Evolutionary conservation across 768 basidiomycete species (phyloP).

Genomic region (Hypholoma fasciculare): DNA sequence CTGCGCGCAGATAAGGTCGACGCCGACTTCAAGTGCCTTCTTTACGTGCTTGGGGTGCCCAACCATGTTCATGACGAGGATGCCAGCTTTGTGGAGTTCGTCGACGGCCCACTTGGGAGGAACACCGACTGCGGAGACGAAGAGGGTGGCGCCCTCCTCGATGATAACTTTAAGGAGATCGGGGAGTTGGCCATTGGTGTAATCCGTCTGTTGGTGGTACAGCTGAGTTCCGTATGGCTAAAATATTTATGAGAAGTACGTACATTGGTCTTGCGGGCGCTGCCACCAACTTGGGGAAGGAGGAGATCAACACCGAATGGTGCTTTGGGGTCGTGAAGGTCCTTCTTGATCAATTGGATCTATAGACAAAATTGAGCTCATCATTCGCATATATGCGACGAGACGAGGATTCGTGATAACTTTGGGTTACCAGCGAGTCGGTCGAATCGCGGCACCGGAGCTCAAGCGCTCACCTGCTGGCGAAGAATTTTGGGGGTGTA

Average conservation of each 20-base stretch:
- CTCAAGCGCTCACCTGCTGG: slow-evolving; percentile 56
- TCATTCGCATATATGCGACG: too few relatives aligned
- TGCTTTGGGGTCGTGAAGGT: slow-evolving; percentile 69
- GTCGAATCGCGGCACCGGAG: too few relatives aligned
- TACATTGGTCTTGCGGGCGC: slow-evolving; percentile 90
- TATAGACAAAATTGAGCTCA: slow-evolving; percentile 23
- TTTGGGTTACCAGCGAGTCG: too few relatives aligned
- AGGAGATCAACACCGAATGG: slow-evolving; percentile 94
- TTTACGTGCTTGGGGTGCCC: slow-evolving; percentile 91
- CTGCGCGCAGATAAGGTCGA: slow-evolving; percentile 93
- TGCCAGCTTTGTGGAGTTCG: slow-evolving; percentile 79
- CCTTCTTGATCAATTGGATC: slow-evolving; percentile 74
- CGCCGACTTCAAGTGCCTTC: slow-evolving; percentile 81
- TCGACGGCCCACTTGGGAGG: slow-evolving; percentile 83
- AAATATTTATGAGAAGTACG: slow-evolving; percentile 11
- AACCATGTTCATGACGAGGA: slow-evolving; percentile 93
- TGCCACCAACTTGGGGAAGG: slow-evolving; percentile 84
- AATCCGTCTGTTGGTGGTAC: slow-evolving; percentile 60
- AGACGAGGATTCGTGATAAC: too few relatives aligned
- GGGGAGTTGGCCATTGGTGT: slow-evolving; percentile 83
- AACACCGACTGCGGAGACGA: slow-evolving; percentile 90
- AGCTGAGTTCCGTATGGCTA: not conserved
- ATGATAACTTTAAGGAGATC: slow-evolving; percentile 90
- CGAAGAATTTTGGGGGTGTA: slow-evolving; percentile 83
- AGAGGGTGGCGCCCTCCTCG: slow-evolving; percentile 84